Conservation (phyloP, 352 stramenopile species). For the Globisporangium sylvaticum region DNA sequence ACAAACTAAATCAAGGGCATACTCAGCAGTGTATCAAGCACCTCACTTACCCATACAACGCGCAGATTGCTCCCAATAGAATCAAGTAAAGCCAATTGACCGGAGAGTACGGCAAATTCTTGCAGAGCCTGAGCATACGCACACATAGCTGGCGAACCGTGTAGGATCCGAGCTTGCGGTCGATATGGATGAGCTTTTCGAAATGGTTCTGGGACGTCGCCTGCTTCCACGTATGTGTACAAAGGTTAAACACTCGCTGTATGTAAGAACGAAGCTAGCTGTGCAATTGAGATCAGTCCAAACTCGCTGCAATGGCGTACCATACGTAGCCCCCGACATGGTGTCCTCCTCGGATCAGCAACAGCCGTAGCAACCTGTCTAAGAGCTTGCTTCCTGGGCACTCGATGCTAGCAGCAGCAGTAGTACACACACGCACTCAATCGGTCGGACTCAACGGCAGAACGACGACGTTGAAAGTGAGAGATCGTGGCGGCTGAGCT, state of each 20-base stretch:
- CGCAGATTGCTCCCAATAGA: conserved; percentile 50
- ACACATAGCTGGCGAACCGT: conserved; percentile 57
- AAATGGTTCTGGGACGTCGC: conserved; percentile 67
- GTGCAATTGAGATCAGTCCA: not conserved
- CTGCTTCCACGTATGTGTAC: conserved; percentile 63
- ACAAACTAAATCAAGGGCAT: no score
- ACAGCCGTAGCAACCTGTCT: not conserved
- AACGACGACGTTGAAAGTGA: not conserved
- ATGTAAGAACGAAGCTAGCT: not conserved
- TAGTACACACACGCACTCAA: not conserved
- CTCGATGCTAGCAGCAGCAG: conserved; percentile 1
- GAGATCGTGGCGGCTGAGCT: not conserved
- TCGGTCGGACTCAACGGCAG: not conserved
- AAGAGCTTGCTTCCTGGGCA: not conserved
- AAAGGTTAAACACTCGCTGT: not conserved
- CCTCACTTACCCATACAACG: conserved; percentile 52
- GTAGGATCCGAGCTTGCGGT: conserved; percentile 42
- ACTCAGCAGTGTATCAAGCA: not conserved
- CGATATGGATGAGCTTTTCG: conserved; percentile 46
- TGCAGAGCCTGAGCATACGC: conserved; percentile 55
- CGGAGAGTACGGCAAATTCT: conserved; percentile 76
- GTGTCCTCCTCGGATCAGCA: not conserved
- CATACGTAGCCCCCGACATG: conserved; percentile 24
- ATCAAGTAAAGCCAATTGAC: conserved; percentile 80
- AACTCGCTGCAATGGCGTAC: conserved; percentile 9